Base-by-base conservation (phyloP, 2,329 filamentous ascomycete genomes). In the Clathrospora elynae region DNA sequence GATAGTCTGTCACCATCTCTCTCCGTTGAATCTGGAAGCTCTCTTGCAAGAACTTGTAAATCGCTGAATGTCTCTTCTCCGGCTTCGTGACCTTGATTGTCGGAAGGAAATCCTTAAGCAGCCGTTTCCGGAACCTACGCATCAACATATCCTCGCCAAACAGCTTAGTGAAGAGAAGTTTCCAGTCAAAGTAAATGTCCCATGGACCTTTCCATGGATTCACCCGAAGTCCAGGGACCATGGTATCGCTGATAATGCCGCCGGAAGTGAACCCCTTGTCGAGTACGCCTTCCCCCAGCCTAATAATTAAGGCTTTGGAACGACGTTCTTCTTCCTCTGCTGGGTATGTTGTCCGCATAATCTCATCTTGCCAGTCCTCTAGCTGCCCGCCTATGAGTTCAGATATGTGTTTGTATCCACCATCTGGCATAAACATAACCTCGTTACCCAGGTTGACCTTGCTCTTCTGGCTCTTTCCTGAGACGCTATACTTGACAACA, bases 71-170 rank as follows among this genome's bases (percentile, higher is more conserved):
- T 17, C 24, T 13, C n/a, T 31, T 25, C 9, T 17, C 18, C 5
- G 24, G 20, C 8, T 28, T 28, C 3, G 14, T 26, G 22, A 5
- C 20, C 5, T 12, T 7, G 25, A 23, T 3, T 14, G 11, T 32
- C 4, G 16, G 17, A 7, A 12, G 3, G 18, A 39, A 39, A 5
- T 19, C 23, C 20, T 23, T 3, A 7, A 43, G 20, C 24, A 36
- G 13, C 12, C 3, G n/a, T 10, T 31, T 25, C 22, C 20, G 24
- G 2, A 28, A 16, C 12, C 19, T 22, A 9, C 17, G 13, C 28
- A 45, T 40, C 16, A 35, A 11, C 37, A 43, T 32, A 19, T 42
- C 47, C 19, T 51, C 49, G 0, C 28, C 19, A 18, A 51, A 40
- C 1, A 51, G 19, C 16, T 11, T 11, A 14, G 18, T 39, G 25